phyloP scores from a whole-genome alignment of 768 basidiomycete species.

The Boletus patriciae region DNA sequence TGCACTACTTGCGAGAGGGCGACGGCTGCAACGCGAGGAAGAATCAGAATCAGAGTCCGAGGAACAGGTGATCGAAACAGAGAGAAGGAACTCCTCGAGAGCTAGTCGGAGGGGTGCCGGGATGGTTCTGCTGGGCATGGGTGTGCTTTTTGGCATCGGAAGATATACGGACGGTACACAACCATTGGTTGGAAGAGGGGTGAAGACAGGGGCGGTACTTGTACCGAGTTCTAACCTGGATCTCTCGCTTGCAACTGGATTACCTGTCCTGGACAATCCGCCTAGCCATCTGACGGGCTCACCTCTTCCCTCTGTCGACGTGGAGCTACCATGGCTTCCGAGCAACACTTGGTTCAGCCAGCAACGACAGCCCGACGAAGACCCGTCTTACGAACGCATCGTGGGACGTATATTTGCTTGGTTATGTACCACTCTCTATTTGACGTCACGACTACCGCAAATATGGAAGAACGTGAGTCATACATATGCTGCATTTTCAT shows the following conservation, averaged over 20 bases:
- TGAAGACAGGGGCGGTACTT: slow-evolving; percentile 51
- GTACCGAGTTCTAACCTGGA: slow-evolving; percentile 13
- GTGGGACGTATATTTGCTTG: slow-evolving; percentile 93
- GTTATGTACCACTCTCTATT: slow-evolving; percentile 89
- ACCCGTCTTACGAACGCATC: slow-evolving; percentile 51
- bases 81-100: slow-evolving; percentile 47
- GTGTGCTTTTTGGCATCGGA: slow-evolving; percentile 71
- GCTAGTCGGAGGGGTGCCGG: slow-evolving; percentile 69
- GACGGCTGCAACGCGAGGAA: slow-evolving; percentile 43
- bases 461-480: slow-evolving; percentile 96
- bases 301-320: slow-evolving; percentile 6
- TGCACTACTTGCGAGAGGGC: slow-evolving; percentile 41
- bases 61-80: slow-evolving; percentile 24
- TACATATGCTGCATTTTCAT: not conserved
- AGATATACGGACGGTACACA: slow-evolving; percentile 40
- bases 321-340: slow-evolving; percentile 20
- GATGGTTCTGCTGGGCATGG: slow-evolving; percentile 79
- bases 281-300: slow-evolving; percentile 5
- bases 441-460: slow-evolving; percentile 93
- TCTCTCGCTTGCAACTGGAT: not conserved
- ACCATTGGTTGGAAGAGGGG: slow-evolving; percentile 27
- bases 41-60: slow-evolving; percentile 30
- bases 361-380: slow-evolving; percentile 21
- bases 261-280: slow-evolving; percentile 15
- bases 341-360: slow-evolving; percentile 1